Base-by-base conservation (phyloP, 495 filamentous ascomycete genomes). In the Coniosporium apollinis region DNA sequence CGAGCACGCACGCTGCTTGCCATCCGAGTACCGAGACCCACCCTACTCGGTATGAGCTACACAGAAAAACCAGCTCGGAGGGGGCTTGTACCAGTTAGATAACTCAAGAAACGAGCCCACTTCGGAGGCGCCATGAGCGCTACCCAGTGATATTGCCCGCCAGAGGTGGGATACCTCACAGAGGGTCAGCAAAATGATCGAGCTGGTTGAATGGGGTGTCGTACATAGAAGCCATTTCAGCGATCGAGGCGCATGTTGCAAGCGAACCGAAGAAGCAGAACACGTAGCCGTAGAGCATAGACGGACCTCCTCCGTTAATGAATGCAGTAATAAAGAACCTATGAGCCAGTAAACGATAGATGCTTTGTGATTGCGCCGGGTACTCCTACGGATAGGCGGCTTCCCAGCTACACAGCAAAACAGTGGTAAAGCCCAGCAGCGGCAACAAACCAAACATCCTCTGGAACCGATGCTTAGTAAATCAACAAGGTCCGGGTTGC, bases 381-480 rank as follows among this genome's bases (percentile, higher is more conserved):
- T 1, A 28, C 15, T 7, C 19, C n/a, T 9, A 36, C 33, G 4
- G n/a, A 26, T 14, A 16, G 4, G 26, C 18, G 4, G 11, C 24
- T 28, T 48, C 45, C 45, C 45, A 48, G 8, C 42, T 26, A n/a
- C 19, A 28, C 37, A 45, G 37, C 13, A 44, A 10, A 3, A 38
- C 32, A 19, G 33, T 19, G 9, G 30, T 34, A 24, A 48, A 41
- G 21, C 45, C 42, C 17, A 48, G 30, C 15, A 45, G 41, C 7
- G 42, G 22, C 14, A 38, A 5, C 3, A 30, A 9, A 7, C 28
- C 33, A 29, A 48, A 48, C 11, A 31, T 34, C 3, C 45, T 34
- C 45, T 48, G 16, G 11, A 42, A 28, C 13, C 24, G 13, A 26
- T 13, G 13, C 8, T 26, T 13, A 26, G 24, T 26, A 8, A 26